Evolutionary conservation across 768 basidiomycete genomes (phyloP).

Genomic region (Leccinum obscurum): DNA sequence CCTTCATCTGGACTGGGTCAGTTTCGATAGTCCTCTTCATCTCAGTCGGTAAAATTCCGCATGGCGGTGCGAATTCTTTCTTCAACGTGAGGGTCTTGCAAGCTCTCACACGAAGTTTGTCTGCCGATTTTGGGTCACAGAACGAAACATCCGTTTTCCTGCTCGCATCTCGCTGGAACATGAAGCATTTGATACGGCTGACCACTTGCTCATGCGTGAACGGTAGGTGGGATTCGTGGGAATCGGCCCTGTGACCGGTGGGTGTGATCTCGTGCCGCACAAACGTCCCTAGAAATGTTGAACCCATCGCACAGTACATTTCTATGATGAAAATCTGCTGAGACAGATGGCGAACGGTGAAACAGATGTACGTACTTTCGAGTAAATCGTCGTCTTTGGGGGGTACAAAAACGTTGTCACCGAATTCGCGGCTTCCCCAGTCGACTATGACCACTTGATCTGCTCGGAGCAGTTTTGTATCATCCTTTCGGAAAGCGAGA

Average conservation of each 20-base stretch:
- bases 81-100: slow-evolving; percentile 8
- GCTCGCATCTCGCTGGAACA: slow-evolving; percentile 13
- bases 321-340: not conserved
- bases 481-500: not conserved
- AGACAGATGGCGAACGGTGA: not conserved
- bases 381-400: slow-evolving; percentile 13
- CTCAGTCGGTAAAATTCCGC: not conserved
- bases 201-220: slow-evolving; percentile 3
- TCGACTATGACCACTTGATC: slow-evolving; percentile 13
- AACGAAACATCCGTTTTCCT: slow-evolving; percentile 5
- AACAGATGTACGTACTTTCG: slow-evolving; percentile 10
- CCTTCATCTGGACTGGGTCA: not conserved
- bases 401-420: slow-evolving; percentile 5
- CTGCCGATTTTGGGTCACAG: not conserved
- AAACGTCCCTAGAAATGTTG: slow-evolving; percentile 10
- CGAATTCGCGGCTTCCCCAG: slow-evolving; percentile 14
- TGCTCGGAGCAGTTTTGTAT: slow-evolving; percentile 6
- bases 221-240: not conserved
- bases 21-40: not conserved
- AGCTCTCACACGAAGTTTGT: not conserved
- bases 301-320: slow-evolving; percentile 17
- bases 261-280: slow-evolving; percentile 5
- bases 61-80: slow-evolving; percentile 14
- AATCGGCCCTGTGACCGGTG: not conserved
- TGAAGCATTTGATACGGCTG: slow-evolving; percentile 9